Evolutionary conservation across 345 rosid species (phyloP), one percentile per base, ranked within the genome.

Genomic region (Noccaea caerulescens): DNA sequence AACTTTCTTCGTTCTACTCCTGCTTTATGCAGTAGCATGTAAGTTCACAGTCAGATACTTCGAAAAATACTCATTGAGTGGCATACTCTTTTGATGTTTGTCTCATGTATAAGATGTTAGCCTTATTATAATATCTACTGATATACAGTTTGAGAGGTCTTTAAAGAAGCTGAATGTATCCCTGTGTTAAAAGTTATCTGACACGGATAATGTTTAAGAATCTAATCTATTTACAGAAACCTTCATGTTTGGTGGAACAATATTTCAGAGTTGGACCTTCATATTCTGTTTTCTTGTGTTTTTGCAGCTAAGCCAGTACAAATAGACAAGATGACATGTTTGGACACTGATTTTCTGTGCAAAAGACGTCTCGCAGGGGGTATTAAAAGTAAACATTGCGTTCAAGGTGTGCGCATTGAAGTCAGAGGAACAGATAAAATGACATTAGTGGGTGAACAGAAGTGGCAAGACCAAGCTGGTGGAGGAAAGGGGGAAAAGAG

Each of bases 261-360:
- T 65, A 45, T 41, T 51, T 60, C 45, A 14, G 16, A 75, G 53
- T 54, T 6, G 23, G 57, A 68, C 64, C 16, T 61, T 75, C 68
- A 45, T 38, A 30, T 52, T 53, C 52, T 45, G 13, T 54, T 44
- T 53, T 38, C 18, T 38, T 43, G 23, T 30, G 50, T 68, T 41
- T 44, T 58, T 75, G 62, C 53, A 60, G 69, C 56, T 58, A 66
- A n/a, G 52, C 55, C 11, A 33, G 30, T 46, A 65, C 51, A 51
- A 59, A 32, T 61, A 68, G 51, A 63, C 46, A 45, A 54, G 52
- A 37, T 46, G 38, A 37, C 56, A 42, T 45, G 50, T 43, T 37
- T 57, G 53, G 66, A 12, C 32, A 13, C 56, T 37, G 4, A 45
- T 54, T 14, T 45, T 58, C 27, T 61, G n/a, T 43, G 36, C 14